Evolutionary conservation across 2,329 filamentous ascomycete species (phyloP).

Genomic region (Epicoccum nigrum): DNA sequence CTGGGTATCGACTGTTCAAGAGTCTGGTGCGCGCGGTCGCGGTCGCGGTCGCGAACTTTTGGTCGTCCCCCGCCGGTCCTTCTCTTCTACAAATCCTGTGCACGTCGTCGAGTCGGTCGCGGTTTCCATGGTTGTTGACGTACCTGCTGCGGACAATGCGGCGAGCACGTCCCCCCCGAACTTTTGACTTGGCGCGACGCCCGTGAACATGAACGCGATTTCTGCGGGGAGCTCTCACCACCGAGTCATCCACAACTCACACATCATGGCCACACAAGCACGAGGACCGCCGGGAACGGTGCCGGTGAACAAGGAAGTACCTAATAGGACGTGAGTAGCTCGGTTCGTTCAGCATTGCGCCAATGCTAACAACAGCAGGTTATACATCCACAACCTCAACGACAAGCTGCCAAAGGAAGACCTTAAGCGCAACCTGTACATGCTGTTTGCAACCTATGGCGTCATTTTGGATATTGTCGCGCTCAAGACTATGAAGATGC

Average conservation of each 20-base stretch:
- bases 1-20: not conserved
- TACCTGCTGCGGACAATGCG: conserved; percentile 14
- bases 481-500: conserved; percentile 88
- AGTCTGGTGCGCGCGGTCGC: not conserved
- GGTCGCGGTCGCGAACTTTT: not conserved
- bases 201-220: conserved; percentile 19
- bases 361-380: conserved; percentile 55
- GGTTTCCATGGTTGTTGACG: conserved; percentile 8
- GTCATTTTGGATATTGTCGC: conserved; percentile 90
- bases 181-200: conserved; percentile 26
- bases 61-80: not conserved
- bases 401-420: conserved; percentile 90
- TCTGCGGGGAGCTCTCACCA: conserved; percentile 35
- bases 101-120: not conserved
- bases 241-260: conserved; percentile 9
- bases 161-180: conserved; percentile 29
- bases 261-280: conserved; percentile 33
- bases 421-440: conserved; percentile 84
- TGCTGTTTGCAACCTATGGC: conserved; percentile 92
- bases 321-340: conserved; percentile 44
- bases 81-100: not conserved
- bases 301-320: conserved; percentile 26
- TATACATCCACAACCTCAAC: conserved; percentile 89
- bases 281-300: conserved; percentile 34
- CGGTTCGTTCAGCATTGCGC: not conserved